A percentile compares a stretch with the other conserved stretches of the same genome.
These are phyloP conservation scores for Mycena rebaudengoi DNA, from an alignment of 768 basidiomycete genomes.

Conservation along the genomic window DNA sequence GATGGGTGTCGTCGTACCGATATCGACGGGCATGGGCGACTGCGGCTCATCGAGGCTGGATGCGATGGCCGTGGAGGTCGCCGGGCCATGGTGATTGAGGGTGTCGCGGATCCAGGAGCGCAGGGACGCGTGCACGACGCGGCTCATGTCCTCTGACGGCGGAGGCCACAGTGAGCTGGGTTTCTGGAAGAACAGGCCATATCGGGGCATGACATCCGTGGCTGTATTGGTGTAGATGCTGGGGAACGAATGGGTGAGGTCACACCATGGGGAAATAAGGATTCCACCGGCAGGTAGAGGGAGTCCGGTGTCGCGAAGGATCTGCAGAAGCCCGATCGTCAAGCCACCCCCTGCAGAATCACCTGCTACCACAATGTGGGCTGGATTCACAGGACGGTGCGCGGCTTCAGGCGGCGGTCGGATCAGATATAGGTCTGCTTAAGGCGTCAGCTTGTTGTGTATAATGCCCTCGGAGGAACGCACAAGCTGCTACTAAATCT, in stretches of 20 bases:
- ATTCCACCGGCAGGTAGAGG: slow-evolving; percentile 89
- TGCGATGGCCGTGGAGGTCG: not conserved
- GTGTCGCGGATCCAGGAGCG: slow-evolving; percentile 69
- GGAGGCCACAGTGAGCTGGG: slow-evolving; percentile 84
- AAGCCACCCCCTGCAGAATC: slow-evolving; percentile 95
- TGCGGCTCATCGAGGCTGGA: slow-evolving; percentile 24
- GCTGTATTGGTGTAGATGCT: slow-evolving; percentile 86
- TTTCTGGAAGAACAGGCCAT: slow-evolving; percentile 80
- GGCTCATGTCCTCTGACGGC: slow-evolving; percentile 70
- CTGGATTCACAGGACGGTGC: slow-evolving; percentile 83
- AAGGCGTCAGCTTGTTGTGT: not conserved
- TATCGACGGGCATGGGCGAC: slow-evolving; percentile 43
- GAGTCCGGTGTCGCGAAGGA: slow-evolving; percentile 84
- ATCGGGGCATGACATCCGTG: slow-evolving; percentile 84
- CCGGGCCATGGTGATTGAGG: slow-evolving; percentile 43
- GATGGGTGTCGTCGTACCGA: slow-evolving; percentile 57
- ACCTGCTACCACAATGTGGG: slow-evolving; percentile 85
- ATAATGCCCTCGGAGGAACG: slow-evolving; percentile 30
- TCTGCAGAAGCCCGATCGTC: slow-evolving; percentile 82
- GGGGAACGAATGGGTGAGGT: slow-evolving; percentile 94
- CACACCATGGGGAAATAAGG: slow-evolving; percentile 91
- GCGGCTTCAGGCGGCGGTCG: slow-evolving; percentile 81
- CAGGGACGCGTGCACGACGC: slow-evolving; percentile 62
- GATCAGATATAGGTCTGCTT: slow-evolving; percentile 85
- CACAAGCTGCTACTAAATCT: slow-evolving; percentile 89